These are phyloP conservation scores for Trichoderma sp. DNA, from an alignment of 2,329 filamentous ascomycete species.

Conservation along the genomic window DNA sequence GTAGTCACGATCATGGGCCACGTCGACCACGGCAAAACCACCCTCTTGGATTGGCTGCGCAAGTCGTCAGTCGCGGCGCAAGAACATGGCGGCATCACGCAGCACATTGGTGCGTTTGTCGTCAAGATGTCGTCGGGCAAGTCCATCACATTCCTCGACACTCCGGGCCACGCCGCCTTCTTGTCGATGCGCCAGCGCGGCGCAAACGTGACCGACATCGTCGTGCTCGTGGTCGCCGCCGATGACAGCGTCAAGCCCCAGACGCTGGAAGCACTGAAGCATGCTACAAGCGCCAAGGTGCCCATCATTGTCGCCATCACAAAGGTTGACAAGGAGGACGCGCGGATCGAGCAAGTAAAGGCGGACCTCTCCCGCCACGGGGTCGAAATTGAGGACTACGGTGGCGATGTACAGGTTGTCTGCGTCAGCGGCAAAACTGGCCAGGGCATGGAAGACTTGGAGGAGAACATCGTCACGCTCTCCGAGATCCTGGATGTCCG, in stretches of 20 bases:
- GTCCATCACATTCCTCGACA: constrained; percentile 94
- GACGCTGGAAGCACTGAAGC: constrained; percentile 93
- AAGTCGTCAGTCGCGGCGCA: constrained; percentile 89
- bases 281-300: constrained; percentile 82
- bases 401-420: constrained; percentile 91
- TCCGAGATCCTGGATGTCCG: constrained; percentile 90
- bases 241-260: constrained; percentile 98
- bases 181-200: constrained; percentile 93
- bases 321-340: constrained; percentile 89
- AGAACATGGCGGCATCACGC: constrained; percentile 95
- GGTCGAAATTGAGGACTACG: constrained; percentile 91
- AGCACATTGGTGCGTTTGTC: constrained; percentile 97
- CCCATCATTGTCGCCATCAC: constrained; percentile 98
- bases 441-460: constrained; percentile 84
- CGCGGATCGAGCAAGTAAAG: constrained; percentile 82
- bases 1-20: constrained; percentile 99
- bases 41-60: constrained; percentile 87
- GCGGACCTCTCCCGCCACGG: constrained; percentile 80
- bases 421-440: constrained; percentile 93
- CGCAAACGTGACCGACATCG: constrained; percentile 94
- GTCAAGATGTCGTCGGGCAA: constrained; percentile 85
- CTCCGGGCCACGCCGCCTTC: constrained; percentile 94
- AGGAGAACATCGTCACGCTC: constrained; percentile 84
- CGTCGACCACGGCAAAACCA: constrained; percentile 98
- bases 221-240: constrained; percentile 91